Evolutionary conservation across 768 basidiomycete species (phyloP), one percentile per base, ranked within the genome.

Genomic region (Baorangia bicolor): DNA sequence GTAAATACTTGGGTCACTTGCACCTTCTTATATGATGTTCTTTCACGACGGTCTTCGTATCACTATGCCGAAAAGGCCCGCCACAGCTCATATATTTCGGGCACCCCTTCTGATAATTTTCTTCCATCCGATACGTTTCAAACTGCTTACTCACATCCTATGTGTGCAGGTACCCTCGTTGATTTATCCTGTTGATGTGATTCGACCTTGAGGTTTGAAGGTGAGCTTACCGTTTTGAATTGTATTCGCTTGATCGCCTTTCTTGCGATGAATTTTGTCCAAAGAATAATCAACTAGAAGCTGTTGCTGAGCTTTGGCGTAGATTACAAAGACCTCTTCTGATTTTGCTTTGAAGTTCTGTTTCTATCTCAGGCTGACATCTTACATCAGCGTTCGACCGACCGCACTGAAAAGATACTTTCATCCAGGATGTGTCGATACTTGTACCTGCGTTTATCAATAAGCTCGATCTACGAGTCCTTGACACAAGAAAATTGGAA

Each of bases 41-140:
- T 43, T 53, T 59, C 88, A 91, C 90, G 90, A 92, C 90, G 90
- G 90, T 92, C 90, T 91, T 89, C 90, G 90, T 91, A 92, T 65
- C 54, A 71, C 62, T 55, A 73, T 90, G 88, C 86, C 90, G 90
- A 92, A 92, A 88, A 69, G 83, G 90, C 90, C 90, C 89, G 90
- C 86, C 86, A 89, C 85, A 92, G 90, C 90, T 92, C 90, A 91
- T 79, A 41, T 59, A 65, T 42, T 72, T 83, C 87, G 90, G 90
- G 88, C 88, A 76, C 84, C 88, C 84, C 75, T 42, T 59, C 88
- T 90, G 87, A 90, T 75, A 5, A 51, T 58, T 63, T 63, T 55
- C 47, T 51, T 57, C 25, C 16, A 23, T 10, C n/a, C 2, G 1
- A 37, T 37, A 7, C 4, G 2, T 41, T 12, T 27, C 12, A 3